Percentiles rank a stretch among this genome's conserved stretches.
These are phyloP conservation scores for Verticillium zaregamsianum DNA, from an alignment of 2,329 filamentous ascomycete species.

Conservation along the genomic window DNA sequence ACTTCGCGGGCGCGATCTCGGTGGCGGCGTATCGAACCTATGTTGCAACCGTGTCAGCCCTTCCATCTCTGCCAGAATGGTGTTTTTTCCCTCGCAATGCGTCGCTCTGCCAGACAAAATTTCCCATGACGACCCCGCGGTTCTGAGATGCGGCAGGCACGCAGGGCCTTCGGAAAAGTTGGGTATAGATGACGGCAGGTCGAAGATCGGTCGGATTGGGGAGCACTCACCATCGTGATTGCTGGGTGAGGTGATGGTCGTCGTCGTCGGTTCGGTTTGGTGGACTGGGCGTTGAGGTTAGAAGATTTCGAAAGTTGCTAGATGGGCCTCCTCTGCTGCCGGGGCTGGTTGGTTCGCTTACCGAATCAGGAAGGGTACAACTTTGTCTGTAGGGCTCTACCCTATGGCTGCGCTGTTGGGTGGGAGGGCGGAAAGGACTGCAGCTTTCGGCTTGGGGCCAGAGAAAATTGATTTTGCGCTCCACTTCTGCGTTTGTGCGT, in stretches of 20 bases:
- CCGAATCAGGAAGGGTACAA: slow-evolving; percentile 14
- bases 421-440: too few species aligned
- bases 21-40: slow-evolving; percentile 96
- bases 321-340: not conserved
- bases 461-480: not conserved
- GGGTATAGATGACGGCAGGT: not conserved
- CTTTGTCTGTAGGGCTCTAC: not conserved
- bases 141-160: not conserved
- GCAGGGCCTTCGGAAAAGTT: not conserved
- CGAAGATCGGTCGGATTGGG: slow-evolving; percentile 11
- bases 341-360: slow-evolving; percentile 41
- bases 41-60: slow-evolving; percentile 6
- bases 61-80: not conserved
- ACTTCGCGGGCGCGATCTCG: slow-evolving; percentile 83
- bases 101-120: slow-evolving; percentile 1
- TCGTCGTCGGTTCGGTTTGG: slow-evolving; percentile 30
- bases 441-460: not conserved
- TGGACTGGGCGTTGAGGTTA: slow-evolving; percentile 33
- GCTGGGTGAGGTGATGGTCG: slow-evolving; percentile 49
- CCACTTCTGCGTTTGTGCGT: not conserved
- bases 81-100: not conserved
- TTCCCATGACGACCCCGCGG: not conserved
- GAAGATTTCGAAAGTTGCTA: slow-evolving; percentile 39
- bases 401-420: not conserved
- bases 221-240: slow-evolving; percentile 53